These are phyloP conservation scores for Nyctanthes arbortristis DNA, from an alignment of 257 asterid genomes.

Conservation along the genomic window DNA sequence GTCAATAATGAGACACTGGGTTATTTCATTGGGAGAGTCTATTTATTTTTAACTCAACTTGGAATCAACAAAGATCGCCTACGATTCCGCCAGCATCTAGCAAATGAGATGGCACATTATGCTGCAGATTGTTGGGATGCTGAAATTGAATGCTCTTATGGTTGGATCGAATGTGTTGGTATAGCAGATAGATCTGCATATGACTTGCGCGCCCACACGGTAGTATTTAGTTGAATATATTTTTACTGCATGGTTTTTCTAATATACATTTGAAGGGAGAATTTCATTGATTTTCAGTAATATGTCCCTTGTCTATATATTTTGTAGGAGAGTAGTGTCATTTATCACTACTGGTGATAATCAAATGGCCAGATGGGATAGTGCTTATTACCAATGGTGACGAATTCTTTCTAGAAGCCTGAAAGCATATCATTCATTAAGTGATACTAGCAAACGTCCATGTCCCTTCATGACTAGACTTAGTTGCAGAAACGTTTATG, in stretches of 20 bases:
- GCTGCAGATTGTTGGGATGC: constrained; percentile 98
- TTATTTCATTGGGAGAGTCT: constrained; percentile 78
- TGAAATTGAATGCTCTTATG: constrained; percentile 78
- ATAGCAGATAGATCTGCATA: constrained; percentile 86
- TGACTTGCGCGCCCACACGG: constrained; percentile 83
- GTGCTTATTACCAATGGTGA: no score
- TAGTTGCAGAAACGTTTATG: constrained; percentile 1
- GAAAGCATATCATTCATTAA: neutral
- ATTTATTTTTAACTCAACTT: constrained; percentile 66
- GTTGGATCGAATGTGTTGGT: constrained; percentile 90
- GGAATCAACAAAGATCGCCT: constrained; percentile 79
- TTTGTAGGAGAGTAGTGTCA: no score
- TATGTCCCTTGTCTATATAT: neutral
- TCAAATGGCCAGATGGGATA: no score
- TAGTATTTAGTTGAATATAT: constrained; percentile 24
- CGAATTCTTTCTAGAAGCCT: neutral
- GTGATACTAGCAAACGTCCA: neutral
- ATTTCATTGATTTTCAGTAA: neutral
- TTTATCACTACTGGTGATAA: no score
- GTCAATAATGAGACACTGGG: constrained; percentile 84
- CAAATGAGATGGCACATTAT: constrained; percentile 92
- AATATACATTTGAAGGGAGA: neutral
- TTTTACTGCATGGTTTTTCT: neutral
- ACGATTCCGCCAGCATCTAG: constrained; percentile 76
- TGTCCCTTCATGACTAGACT: neutral